phyloP scores from a whole-genome alignment of 202 grass and related monocot genomes.

The Carex arenaria region DNA sequence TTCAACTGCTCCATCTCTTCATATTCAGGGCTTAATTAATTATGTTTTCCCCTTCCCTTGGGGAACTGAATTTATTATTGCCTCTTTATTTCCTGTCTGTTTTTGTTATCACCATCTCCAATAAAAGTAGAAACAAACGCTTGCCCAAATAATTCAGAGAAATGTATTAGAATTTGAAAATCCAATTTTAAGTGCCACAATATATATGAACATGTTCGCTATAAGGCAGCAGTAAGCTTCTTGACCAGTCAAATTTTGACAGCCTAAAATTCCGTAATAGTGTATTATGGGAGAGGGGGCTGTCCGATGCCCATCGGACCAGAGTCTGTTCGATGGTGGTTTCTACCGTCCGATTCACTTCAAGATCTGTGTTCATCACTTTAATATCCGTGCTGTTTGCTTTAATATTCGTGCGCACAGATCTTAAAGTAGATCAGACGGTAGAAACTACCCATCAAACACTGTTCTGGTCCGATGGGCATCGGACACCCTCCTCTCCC shows the following conservation, averaged over 20 bases:
- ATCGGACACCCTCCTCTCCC: too few species aligned
- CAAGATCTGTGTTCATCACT: too few species aligned
- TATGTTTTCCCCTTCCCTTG: not conserved
- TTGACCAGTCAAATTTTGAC: not conserved
- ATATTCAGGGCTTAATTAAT: not conserved
- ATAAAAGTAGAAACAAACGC: not conserved
- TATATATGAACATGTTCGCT: not conserved
- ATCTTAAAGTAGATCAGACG: too few species aligned
- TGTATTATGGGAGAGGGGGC: too few species aligned
- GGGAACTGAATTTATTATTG: not conserved
- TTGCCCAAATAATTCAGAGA: not conserved
- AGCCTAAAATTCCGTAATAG: not conserved
- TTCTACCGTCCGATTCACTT: too few species aligned
- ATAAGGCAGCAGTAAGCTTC: not conserved
- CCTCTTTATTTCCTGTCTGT: not conserved
- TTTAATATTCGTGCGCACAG: too few species aligned
- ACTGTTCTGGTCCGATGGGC: too few species aligned
- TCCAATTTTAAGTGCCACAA: not conserved
- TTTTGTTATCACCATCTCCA: not conserved
- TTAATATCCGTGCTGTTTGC: too few species aligned
- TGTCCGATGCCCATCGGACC: too few species aligned
- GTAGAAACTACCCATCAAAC: too few species aligned
- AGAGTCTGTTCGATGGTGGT: too few species aligned
- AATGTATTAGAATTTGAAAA: not conserved
- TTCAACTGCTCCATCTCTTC: constrained; percentile 4